These are phyloP conservation scores for Penicillium sp. DNA, from an alignment of 2,329 filamentous ascomycete species.

Conservation along the genomic window DNA sequence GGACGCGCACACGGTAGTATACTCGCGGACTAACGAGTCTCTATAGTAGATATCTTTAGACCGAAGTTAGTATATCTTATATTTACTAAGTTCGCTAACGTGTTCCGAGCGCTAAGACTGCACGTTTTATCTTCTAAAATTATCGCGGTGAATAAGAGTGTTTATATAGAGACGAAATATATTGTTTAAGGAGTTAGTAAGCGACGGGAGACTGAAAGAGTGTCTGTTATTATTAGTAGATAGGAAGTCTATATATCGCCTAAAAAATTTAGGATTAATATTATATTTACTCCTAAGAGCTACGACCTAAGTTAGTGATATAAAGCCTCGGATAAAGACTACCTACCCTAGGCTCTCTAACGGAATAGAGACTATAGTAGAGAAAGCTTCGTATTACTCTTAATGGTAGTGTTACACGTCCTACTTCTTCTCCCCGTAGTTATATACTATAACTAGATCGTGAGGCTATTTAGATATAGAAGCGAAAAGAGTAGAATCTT, in stretches of 20 bases:
- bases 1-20: too few species aligned
- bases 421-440: constrained; percentile 3
- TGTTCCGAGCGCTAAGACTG: too few species aligned
- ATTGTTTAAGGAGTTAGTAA: too few species aligned
- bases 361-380: background rate
- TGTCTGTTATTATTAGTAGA: constrained; percentile 3
- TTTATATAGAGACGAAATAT: too few species aligned
- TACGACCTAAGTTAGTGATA: background rate
- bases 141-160: too few species aligned
- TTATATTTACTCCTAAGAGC: constrained; percentile 7
- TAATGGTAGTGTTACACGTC: background rate
- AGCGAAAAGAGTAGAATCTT: background rate
- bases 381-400: constrained; percentile 2
- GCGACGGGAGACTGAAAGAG: background rate
- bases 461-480: background rate
- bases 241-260: constrained; percentile 1
- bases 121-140: too few species aligned
- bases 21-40: too few species aligned
- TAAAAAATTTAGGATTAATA: constrained; percentile 4
- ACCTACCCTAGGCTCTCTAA: background rate
- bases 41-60: too few species aligned
- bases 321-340: constrained; percentile 7
- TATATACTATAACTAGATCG: constrained; percentile 3
- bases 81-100: too few species aligned
- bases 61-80: too few species aligned